A percentile compares a stretch with the other conserved stretches of the same genome.
phyloP scores from a whole-genome alignment of 2,329 filamentous ascomycete genomes.

The Intubia oerlemansii region DNA sequence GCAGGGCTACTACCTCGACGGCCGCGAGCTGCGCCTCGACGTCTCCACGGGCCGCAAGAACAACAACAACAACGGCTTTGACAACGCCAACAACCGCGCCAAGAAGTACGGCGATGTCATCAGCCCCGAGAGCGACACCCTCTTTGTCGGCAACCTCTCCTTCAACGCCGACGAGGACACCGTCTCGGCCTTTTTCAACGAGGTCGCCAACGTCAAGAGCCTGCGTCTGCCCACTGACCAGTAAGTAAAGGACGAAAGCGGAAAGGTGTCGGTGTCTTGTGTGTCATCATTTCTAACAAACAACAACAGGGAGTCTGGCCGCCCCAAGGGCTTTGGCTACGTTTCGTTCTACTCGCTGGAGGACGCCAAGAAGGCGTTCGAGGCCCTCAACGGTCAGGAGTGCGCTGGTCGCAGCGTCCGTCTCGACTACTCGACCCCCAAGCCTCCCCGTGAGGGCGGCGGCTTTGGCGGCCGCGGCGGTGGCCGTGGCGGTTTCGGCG shows the following conservation, averaged over 20 bases:
- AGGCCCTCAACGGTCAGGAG: slow-evolving; percentile 36
- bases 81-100: slow-evolving; percentile 37
- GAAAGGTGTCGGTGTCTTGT: neutral
- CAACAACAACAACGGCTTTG: slow-evolving; percentile 7
- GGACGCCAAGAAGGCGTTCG: slow-evolving; percentile 57
- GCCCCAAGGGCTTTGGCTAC: slow-evolving; percentile 84
- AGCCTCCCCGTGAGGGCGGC: slow-evolving; percentile 35
- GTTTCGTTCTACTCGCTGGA: slow-evolving; percentile 66
- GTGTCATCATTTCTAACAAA: slow-evolving; percentile 11
- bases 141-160: slow-evolving; percentile 81
- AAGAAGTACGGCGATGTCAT: slow-evolving; percentile 56
- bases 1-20: slow-evolving; percentile 15
- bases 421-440: slow-evolving; percentile 60
- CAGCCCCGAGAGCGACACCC: slow-evolving; percentile 63
- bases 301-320: slow-evolving; percentile 43
- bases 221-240: slow-evolving; percentile 76
- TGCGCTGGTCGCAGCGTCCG: slow-evolving; percentile 55
- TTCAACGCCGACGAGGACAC: slow-evolving; percentile 64
- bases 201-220: slow-evolving; percentile 49
- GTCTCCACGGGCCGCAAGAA: slow-evolving; percentile 16
- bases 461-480: slow-evolving; percentile 21
- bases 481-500: slow-evolving; percentile 18
- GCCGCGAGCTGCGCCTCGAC: slow-evolving; percentile 17
- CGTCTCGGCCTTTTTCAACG: slow-evolving; percentile 52
- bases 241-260: too few relatives aligned